Evolutionary conservation across 2,329 filamentous ascomycete genomes (phyloP).

Genomic region (Domatiomyces globalis): DNA sequence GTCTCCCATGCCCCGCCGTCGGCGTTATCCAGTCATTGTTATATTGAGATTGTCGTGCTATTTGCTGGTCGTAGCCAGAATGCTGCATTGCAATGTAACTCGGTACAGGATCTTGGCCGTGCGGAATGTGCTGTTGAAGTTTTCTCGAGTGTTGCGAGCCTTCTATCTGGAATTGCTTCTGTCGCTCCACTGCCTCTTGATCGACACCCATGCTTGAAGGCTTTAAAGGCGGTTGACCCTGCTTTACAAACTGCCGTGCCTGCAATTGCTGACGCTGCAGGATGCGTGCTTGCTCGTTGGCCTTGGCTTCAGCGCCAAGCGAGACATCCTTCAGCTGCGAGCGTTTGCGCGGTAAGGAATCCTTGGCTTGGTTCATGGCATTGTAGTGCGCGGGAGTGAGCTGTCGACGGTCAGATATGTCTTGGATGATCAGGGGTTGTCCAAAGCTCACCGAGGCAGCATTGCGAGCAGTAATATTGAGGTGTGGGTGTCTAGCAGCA

Average conservation of each 20-base stretch:
- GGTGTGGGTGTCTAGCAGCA: conserved; percentile 12
- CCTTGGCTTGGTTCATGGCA: conserved; percentile 3
- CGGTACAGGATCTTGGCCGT: conserved; percentile 1
- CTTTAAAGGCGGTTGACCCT: neutral
- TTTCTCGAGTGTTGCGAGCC: conserved; percentile 17
- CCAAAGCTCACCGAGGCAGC: conserved; percentile 5
- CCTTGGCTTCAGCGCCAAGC: conserved; percentile 14
- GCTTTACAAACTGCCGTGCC: conserved; percentile 10
- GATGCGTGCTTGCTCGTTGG: conserved; percentile 18
- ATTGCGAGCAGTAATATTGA: conserved; percentile 12
- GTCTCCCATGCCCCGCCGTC: neutral
- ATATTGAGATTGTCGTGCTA: conserved; percentile 11
- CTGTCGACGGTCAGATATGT: neutral
- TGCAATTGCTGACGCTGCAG: conserved; percentile 17
- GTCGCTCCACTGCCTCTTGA: conserved; percentile 14
- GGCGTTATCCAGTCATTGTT: conserved; percentile 17
- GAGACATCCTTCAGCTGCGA: conserved; percentile 14
- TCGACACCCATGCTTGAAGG: conserved; percentile 14
- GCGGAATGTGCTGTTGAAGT: conserved; percentile 10
- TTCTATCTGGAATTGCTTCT: conserved; percentile 16
- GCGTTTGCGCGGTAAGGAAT: conserved; percentile 7
- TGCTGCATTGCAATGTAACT: conserved; percentile 2
- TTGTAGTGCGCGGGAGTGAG: neutral
- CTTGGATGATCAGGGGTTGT: neutral
- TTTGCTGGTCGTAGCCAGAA: neutral